Conservation (phyloP, 1,284 basidiomycete genomes). For the Puccinia triticina region DNA sequence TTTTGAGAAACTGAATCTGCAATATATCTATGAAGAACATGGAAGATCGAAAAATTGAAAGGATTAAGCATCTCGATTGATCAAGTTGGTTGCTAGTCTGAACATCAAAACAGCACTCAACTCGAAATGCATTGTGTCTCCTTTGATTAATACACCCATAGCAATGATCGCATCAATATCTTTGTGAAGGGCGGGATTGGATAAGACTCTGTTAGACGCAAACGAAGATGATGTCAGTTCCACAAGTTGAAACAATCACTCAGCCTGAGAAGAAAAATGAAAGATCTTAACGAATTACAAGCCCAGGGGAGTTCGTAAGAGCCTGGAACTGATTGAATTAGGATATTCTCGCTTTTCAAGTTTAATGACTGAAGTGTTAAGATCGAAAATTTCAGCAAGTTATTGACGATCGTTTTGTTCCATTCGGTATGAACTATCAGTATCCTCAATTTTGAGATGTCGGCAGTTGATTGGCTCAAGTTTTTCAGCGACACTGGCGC, state of each 20-base stretch:
- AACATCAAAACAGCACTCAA: constrained; percentile 26
- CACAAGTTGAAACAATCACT: background rate
- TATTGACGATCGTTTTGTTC: constrained; percentile 39
- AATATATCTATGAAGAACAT: constrained; percentile 69
- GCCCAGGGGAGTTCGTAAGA: constrained; percentile 46
- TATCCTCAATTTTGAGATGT: constrained; percentile 5
- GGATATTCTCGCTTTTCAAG: constrained; percentile 29
- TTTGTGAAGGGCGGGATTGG: constrained; percentile 3
- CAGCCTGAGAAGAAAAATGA: background rate
- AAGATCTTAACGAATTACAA: constrained; percentile 32
- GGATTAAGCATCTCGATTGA: background rate
- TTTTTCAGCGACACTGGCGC: background rate
- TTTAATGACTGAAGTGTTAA: constrained; percentile 9
- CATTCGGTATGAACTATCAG: constrained; percentile 45
- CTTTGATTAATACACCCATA: constrained; percentile 97
- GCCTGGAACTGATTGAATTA: constrained; percentile 35
- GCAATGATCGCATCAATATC: constrained; percentile 86
- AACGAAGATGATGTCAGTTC: background rate
- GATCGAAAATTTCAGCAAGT: constrained; percentile 19
- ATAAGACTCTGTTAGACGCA: constrained; percentile 23
- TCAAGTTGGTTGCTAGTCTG: background rate
- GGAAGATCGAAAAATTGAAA: background rate
- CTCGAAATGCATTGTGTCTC: constrained; percentile 95
- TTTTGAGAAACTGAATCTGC: constrained; percentile 87
- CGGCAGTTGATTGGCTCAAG: background rate